phyloP scores from a whole-genome alignment of 306 rosid species.

The Prinsepia uniflora region DNA sequence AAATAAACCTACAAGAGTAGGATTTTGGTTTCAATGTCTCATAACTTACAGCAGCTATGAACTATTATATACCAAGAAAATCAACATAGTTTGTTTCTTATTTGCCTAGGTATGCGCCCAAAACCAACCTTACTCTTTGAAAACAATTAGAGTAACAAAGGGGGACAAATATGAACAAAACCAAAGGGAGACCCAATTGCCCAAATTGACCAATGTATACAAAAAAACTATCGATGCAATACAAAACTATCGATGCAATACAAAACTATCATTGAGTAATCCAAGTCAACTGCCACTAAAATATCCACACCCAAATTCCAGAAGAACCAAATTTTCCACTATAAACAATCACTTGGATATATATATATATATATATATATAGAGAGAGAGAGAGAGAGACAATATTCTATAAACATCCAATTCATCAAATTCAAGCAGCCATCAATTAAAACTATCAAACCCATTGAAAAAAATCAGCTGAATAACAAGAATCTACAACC shows the following conservation, averaged over 20 bases:
- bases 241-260: not conserved
- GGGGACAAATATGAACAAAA: no score
- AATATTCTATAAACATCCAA: constrained; percentile 10
- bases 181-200: no score
- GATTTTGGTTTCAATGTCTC: constrained; percentile 22
- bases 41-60: not conserved
- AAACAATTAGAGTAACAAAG: constrained; percentile 14
- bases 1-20: constrained; percentile 70
- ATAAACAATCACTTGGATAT: not conserved
- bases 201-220: no score
- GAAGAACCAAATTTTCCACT: constrained; percentile 6
- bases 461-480: not conserved
- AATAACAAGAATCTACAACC: not conserved
- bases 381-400: no score
- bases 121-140: constrained; percentile 15
- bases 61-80: not conserved
- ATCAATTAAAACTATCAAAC: not conserved
- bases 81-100: not conserved
- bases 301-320: constrained; percentile 20
- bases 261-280: constrained; percentile 2
- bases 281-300: constrained; percentile 8
- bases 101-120: not conserved
- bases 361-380: no score
- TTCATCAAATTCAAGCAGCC: constrained; percentile 3
- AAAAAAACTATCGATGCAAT: no score